Conservation (phyloP, 2,329 filamentous ascomycete species). For the Podosphaera leucotricha region DNA sequence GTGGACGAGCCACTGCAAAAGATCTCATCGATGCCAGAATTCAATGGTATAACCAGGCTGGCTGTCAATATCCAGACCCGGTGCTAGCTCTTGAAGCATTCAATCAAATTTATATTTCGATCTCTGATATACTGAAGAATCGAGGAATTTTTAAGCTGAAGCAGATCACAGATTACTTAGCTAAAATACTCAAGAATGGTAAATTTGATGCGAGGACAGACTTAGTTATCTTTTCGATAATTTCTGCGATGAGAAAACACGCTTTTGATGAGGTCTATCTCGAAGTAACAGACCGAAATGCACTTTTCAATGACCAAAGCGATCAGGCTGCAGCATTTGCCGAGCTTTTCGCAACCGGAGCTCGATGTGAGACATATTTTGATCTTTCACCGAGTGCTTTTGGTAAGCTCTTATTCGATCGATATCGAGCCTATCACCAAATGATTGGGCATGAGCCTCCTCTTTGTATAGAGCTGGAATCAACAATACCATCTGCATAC, state of each 20-base stretch:
- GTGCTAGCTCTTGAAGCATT: constrained; percentile 17
- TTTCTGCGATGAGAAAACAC: constrained; percentile 29
- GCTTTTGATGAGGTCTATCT: constrained; percentile 38
- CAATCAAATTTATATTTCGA: constrained; percentile 13
- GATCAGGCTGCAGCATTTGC: constrained; percentile 41
- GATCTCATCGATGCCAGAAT: constrained; percentile 18
- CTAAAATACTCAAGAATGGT: constrained; percentile 1
- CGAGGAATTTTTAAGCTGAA: constrained; percentile 5
- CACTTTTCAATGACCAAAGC: constrained; percentile 33
- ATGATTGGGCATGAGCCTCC: constrained; percentile 25
- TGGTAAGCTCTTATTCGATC: constrained; percentile 17
- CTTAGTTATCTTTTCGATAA: constrained; percentile 30
- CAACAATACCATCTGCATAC: constrained; percentile 25
- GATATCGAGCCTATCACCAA: constrained; percentile 20
- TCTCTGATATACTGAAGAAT: constrained; percentile 5
- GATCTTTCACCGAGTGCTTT: constrained; percentile 27
- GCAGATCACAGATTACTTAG: constrained; percentile 4
- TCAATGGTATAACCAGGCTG: constrained; percentile 20
- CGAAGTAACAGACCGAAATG: constrained; percentile 38
- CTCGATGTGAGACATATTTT: constrained; percentile 38
- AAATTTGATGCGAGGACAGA: constrained; percentile 25
- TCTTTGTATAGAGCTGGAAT: constrained; percentile 24
- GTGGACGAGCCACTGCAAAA: constrained; percentile 16
- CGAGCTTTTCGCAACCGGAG: constrained; percentile 37
- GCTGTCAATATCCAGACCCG: constrained; percentile 16